Base-by-base conservation (phyloP, 2,329 filamentous ascomycete species). In the Chalaropsis ovoidea region DNA sequence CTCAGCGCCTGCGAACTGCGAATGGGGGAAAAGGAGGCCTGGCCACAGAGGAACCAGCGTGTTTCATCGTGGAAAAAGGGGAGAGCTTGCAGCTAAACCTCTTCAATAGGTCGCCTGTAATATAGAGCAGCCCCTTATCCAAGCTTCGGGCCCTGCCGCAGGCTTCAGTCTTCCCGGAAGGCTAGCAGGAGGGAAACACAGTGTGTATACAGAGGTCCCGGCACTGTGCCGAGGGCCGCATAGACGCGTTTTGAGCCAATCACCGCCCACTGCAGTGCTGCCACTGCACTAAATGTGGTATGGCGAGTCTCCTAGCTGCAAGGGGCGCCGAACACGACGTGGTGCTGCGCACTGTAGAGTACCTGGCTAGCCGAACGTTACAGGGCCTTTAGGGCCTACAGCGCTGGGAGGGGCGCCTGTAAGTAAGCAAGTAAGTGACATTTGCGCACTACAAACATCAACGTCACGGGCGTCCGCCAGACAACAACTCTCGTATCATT, bases 21-120 rank as follows among this genome's bases (percentile, higher is more conserved):
- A 47, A 47, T 10, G n/a, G 47, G 24, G 7, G 6, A 27, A 56
- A 56, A 56, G 52, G 52, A 56, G 52, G 27, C 52, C 24, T 58
- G 4, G 54, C 27, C 54, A 58, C 27, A 35, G 31, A 35, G 31
- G 54, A 58, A 58, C 27, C 54, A 11, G 54, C 54, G 54, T 58
- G 54, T 58, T 58, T 58, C 54, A 58, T 58, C n/a, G 10, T 10
- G 15, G 31, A 39, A 39, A 39, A 35, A 58, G 27, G 17, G 31
- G 54, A 19, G 54, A 17, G 24, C 35, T 39, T 39, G 4, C 35
- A 39, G 35, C 35, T 39, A 39, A 39, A 39, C 3, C 1, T 6
- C 35, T 39, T 39, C 47, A 52, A 52, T 52, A 52, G 6, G 47
- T 27, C 47, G 19, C 24, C 3, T 15, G 24, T 24, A 52, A 52